phyloP scores from a whole-genome alignment of 345 rosid species.

The Moricandia moricandioides region DNA sequence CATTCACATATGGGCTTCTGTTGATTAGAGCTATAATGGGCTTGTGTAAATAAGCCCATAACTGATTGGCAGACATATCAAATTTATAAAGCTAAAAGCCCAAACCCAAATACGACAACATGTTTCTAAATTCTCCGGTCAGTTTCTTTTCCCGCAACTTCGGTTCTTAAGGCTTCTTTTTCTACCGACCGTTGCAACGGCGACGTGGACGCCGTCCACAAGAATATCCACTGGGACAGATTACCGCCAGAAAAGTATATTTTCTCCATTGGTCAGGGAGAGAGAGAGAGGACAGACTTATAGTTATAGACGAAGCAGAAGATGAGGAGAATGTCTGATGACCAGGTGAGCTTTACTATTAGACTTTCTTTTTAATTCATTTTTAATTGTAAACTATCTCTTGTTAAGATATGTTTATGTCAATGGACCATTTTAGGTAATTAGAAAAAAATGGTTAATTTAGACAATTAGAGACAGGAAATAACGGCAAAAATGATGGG shows the following conservation, averaged over 20 bases:
- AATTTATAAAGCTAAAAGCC: background rate
- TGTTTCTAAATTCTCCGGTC: background rate
- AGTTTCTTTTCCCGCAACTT: background rate
- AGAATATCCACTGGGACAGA: background rate
- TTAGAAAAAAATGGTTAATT: background rate
- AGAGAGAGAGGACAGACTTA: too few species aligned
- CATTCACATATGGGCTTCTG: constrained; percentile 1
- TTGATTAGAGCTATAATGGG: background rate
- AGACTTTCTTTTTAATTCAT: too few species aligned
- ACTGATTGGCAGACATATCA: background rate
- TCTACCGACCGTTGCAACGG: background rate
- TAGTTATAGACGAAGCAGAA: background rate
- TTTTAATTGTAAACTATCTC: background rate
- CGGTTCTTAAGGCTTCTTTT: constrained; percentile 2
- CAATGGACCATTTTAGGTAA: constrained; percentile 22
- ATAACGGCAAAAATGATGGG: constrained; percentile 19
- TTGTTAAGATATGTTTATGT: background rate
- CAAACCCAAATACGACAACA: background rate
- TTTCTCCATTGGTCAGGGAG: constrained; percentile 6
- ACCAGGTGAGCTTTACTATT: constrained; percentile 17
- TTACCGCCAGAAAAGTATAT: background rate
- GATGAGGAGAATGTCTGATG: background rate
- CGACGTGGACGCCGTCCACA: constrained; percentile 1
- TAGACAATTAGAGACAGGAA: constrained; percentile 21
- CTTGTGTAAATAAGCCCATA: background rate